phyloP scores from a whole-genome alignment of 2,329 filamentous ascomycete species.

The Teratosphaeria destructans region DNA sequence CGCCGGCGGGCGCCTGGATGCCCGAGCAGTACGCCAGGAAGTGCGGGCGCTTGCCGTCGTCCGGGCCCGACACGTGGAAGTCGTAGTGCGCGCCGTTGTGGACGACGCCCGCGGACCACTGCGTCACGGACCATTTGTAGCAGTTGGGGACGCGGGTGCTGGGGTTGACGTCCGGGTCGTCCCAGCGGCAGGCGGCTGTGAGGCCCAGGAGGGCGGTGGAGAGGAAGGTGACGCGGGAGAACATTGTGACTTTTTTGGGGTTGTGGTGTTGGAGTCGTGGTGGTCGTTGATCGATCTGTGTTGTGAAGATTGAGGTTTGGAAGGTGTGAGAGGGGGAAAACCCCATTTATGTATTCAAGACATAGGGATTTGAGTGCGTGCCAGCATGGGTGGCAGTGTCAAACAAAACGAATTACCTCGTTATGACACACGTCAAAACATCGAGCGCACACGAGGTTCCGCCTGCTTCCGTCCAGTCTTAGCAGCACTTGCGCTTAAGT shows the following conservation, averaged over 20 bases:
- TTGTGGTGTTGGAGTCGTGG: background rate
- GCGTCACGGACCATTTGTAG: background rate
- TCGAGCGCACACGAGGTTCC: background rate
- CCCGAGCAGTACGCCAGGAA: background rate
- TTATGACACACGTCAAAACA: background rate
- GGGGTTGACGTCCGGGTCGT: conserved; percentile 11
- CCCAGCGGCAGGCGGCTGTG: conserved; percentile 7
- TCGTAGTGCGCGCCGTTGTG: background rate
- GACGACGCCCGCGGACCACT: background rate
- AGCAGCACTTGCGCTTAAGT: background rate
- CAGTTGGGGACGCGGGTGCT: background rate
- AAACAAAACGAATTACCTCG: background rate
- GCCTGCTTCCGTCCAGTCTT: background rate
- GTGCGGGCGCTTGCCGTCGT: background rate
- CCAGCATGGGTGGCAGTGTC: too few relatives aligned
- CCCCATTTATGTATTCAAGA: background rate
- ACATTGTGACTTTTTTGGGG: background rate
- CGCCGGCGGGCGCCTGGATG: too few relatives aligned
- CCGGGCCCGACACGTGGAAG: background rate
- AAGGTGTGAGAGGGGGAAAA: background rate
- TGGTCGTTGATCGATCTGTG: background rate
- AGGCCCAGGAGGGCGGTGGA: background rate
- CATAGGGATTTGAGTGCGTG: too few relatives aligned
- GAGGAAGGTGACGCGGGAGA: background rate
- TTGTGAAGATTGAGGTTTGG: background rate